These are phyloP conservation scores for Pseudopyrenochaeta lycopersici DNA, from an alignment of 2,329 filamentous ascomycete species.

Conservation along the genomic window DNA sequence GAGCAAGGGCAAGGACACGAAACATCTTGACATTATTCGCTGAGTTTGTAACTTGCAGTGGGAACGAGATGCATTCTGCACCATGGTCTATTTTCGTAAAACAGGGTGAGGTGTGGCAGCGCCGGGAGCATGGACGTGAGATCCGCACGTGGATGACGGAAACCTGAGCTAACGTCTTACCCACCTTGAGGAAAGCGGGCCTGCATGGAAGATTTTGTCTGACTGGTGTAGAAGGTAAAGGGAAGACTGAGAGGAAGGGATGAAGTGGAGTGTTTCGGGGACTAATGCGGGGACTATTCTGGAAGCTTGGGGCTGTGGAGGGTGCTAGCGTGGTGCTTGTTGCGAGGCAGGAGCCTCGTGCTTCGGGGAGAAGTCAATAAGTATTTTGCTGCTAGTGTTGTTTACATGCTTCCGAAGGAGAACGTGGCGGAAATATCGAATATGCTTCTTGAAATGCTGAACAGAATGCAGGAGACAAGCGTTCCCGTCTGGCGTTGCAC, in stretches of 20 bases:
- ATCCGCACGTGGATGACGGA: background rate
- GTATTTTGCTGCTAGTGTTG: background rate
- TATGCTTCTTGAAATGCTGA: background rate
- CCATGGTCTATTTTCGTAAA: background rate
- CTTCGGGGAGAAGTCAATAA: background rate
- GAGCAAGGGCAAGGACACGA: too few relatives aligned
- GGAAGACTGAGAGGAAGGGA: background rate
- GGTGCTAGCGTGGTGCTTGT: slow-evolving; percentile 1
- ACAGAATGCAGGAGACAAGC: too few relatives aligned
- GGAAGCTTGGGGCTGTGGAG: slow-evolving; percentile 1
- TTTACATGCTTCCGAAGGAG: background rate
- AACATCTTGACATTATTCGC: too few relatives aligned
- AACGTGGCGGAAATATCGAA: background rate
- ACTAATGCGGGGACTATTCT: slow-evolving; percentile 3
- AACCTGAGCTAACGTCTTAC: background rate
- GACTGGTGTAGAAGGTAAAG: background rate
- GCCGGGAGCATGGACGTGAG: background rate
- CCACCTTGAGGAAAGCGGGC: background rate
- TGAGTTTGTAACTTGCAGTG: background rate
- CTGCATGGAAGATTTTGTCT: background rate
- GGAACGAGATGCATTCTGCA: background rate
- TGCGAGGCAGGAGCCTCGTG: background rate
- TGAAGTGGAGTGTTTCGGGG: background rate
- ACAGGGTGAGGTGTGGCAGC: background rate
- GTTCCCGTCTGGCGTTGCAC: too few relatives aligned